Percentiles rank a stretch among this genome's conserved stretches.
phyloP scores from a whole-genome alignment of 2,329 filamentous ascomycete genomes.

The Fusarium sp. region DNA sequence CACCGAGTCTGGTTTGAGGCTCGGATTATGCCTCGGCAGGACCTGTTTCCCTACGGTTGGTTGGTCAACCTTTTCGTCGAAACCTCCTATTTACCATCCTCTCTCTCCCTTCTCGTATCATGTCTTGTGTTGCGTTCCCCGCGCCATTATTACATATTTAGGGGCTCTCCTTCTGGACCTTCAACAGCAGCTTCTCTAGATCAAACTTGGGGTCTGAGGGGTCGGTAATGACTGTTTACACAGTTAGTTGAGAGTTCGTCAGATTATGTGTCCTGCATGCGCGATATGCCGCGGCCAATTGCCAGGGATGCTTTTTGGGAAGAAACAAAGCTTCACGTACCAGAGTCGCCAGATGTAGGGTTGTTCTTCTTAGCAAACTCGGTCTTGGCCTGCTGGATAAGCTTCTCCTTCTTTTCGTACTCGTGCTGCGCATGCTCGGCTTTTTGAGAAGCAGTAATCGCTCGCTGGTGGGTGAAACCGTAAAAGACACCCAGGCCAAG shows the following conservation, averaged over 20 bases:
- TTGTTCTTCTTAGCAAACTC: constrained; percentile 86
- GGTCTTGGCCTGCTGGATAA: constrained; percentile 94
- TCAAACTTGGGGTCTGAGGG: constrained; percentile 92
- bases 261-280: background rate
- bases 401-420: constrained; percentile 88
- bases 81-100: constrained; percentile 45
- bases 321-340: constrained; percentile 44
- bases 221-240: constrained; percentile 63
- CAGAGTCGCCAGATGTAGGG: constrained; percentile 56
- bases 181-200: constrained; percentile 84
- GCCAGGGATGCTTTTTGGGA: constrained; percentile 15
- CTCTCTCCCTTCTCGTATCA: constrained; percentile 45
- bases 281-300: constrained; percentile 31
- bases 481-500: constrained; percentile 94
- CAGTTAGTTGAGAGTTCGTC: constrained; percentile 41
- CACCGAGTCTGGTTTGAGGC: constrained; percentile 52
- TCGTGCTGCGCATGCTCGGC: constrained; percentile 79
- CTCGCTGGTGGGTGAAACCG: constrained; percentile 92
- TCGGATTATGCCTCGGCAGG: constrained; percentile 48
- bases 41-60: constrained; percentile 44
- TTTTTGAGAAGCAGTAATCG: constrained; percentile 79
- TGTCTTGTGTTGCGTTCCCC: constrained; percentile 25
- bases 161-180: constrained; percentile 68
- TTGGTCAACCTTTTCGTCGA: constrained; percentile 46
- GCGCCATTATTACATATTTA: constrained; percentile 52